Base-by-base conservation (phyloP, 305 asterid species). In the Fraxinus velutina region DNA sequence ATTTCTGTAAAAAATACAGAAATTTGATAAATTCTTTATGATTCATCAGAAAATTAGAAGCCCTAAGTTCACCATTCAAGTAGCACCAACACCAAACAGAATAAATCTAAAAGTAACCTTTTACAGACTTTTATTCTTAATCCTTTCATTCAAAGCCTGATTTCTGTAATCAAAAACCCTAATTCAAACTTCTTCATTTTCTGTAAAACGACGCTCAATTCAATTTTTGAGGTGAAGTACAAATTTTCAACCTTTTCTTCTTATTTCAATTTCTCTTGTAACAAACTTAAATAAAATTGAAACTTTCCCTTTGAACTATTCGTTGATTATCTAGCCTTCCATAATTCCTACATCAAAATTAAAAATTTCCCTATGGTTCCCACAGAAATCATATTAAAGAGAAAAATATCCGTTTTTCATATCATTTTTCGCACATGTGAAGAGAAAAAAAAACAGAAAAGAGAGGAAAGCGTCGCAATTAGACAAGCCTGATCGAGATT, bases 401-500 rank as follows among this genome's bases (percentile, higher is more conserved):
- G 75, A 3, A n/a, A 71, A 32, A 9, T 13, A 36, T 15, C 42
- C 44, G 0, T 3, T 68, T 27, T 66, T 12, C 19, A 12, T 0
- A 68, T 12, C 37, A 68, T 29, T 75, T 42, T 19, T 29, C 34
- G 36, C 37, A 12, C 29, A 12, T 24, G 2, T 0, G 78, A 5
- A 10, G 15, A 62, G n/a, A 33, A 62, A 36, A 78, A 39, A 66
- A 9, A 1, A 78, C 79, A 78, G 15, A 66, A 78, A 83, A 52
- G n/a, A 42, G 0, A n/a, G 1, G 13, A 74, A 77, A 0, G 13
- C 2, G 3, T 15, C 30, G 74, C 10, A 75, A 83, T 30, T 27
- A 39, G 81, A 86, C 80, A 55, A 76, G 91, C 97, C 97, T 90
- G 97, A 89, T 88, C 95, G 94, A 75, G 93, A 88, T 83, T 88